phyloP scores from a whole-genome alignment of 345 rosid genomes.

The Nephelium lappaceum region DNA sequence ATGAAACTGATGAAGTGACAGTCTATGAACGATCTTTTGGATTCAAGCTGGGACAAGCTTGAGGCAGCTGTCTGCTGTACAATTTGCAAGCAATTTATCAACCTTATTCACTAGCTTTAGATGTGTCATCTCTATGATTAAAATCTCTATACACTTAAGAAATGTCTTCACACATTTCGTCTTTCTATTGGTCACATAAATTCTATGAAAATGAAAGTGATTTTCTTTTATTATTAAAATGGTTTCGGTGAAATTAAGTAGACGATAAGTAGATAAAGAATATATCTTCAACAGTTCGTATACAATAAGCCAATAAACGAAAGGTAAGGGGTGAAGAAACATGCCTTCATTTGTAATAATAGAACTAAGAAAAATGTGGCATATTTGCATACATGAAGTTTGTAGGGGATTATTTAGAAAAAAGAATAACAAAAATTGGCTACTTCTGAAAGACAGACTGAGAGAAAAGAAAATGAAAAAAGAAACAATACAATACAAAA shows the following conservation, averaged over 20 bases:
- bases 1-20: not conserved
- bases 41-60: not conserved
- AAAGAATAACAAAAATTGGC: not conserved
- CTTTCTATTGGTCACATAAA: not conserved
- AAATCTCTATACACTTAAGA: not conserved
- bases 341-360: slow-evolving; percentile 18
- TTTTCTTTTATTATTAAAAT: not conserved
- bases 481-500: slow-evolving; percentile 6
- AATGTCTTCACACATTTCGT: not conserved
- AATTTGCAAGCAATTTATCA: not conserved
- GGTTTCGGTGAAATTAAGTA: not conserved
- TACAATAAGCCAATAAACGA: slow-evolving; percentile 2
- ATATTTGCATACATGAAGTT: not conserved
- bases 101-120: not conserved
- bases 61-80: not conserved
- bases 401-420: not conserved
- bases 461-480: not conserved
- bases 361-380: not conserved
- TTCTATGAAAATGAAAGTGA: not conserved
- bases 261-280: not conserved
- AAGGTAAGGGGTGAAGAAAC: slow-evolving; percentile 16
- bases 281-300: not conserved
- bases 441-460: not conserved
- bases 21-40: not conserved
- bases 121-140: not conserved